Percentiles rank a stretch among this genome's conserved stretches.
phyloP scores from a whole-genome alignment of 1,139 yeast species.

The Blastobotrys apis region DNA sequence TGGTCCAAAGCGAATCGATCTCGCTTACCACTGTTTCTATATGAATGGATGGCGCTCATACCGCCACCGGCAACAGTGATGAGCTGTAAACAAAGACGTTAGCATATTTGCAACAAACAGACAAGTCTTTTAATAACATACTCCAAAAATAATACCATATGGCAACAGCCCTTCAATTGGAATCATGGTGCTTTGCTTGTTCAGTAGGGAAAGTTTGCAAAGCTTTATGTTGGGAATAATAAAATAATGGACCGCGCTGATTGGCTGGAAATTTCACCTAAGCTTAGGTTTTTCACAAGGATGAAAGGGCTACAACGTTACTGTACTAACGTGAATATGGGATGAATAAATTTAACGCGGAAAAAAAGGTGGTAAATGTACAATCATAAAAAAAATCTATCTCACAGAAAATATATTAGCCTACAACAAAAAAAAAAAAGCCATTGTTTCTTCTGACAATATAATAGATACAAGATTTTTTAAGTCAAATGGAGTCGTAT shows the following conservation, averaged over 20 bases:
- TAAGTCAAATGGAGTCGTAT: neutral
- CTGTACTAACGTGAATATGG: too few relatives aligned
- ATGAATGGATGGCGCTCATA: conserved; percentile 45
- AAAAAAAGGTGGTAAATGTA: too few relatives aligned
- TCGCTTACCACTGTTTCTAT: conserved; percentile 50
- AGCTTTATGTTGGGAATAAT: neutral
- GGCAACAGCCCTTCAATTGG: conserved; percentile 73
- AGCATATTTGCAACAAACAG: neutral
- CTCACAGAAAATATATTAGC: conserved; percentile 7
- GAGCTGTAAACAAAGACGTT: conserved; percentile 31
- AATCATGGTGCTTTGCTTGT: conserved; percentile 41
- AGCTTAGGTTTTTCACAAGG: too few relatives aligned
- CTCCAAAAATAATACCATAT: conserved; percentile 57
- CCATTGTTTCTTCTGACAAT: neutral
- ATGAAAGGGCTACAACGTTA: too few relatives aligned
- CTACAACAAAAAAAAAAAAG: conserved; percentile 1
- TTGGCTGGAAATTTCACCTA: too few relatives aligned
- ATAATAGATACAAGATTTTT: neutral
- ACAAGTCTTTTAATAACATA: conserved; percentile 23
- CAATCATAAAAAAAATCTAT: neutral
- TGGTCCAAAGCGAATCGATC: conserved; percentile 56
- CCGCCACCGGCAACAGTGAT: conserved; percentile 52
- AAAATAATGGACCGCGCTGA: too few relatives aligned
- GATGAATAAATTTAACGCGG: too few relatives aligned
- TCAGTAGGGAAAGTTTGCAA: neutral